Percentiles rank a stretch among this genome's conserved stretches.
phyloP scores from a whole-genome alignment of 179 eudicot genomes.

The Vitellaria paradoxa region DNA sequence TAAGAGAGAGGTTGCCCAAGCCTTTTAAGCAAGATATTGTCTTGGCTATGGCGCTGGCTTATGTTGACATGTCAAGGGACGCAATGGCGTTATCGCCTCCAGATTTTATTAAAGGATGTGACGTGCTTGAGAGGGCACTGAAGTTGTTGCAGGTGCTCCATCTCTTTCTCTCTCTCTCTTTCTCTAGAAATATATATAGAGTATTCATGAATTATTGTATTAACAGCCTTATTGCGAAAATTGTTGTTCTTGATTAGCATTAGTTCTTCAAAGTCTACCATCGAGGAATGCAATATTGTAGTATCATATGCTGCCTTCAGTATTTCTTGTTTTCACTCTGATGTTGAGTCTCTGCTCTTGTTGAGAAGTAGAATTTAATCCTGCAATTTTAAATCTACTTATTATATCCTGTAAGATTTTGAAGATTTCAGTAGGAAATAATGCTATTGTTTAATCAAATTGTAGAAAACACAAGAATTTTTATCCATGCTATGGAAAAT shows the following conservation, averaged over 20 bases:
- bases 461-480: too few species aligned
- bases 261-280: background rate
- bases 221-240: background rate
- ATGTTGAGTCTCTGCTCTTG: too few species aligned
- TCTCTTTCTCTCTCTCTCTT: background rate
- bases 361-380: background rate
- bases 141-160: slow-evolving; percentile 78
- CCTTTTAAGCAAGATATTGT: slow-evolving; percentile 93
- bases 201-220: background rate
- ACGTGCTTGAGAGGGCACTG: slow-evolving; percentile 84
- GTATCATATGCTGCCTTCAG: too few species aligned
- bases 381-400: background rate
- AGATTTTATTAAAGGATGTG: slow-evolving; percentile 84
- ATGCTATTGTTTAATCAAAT: too few species aligned
- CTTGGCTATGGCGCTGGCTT: slow-evolving; percentile 85
- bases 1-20: slow-evolving; percentile 86
- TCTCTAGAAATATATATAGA: background rate
- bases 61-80: slow-evolving; percentile 88
- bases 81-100: slow-evolving; percentile 87
- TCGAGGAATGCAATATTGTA: background rate
- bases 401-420: background rate
- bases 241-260: too few species aligned
- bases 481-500: background rate
- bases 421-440: too few species aligned
- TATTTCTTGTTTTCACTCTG: too few species aligned